phyloP scores from a whole-genome alignment of 2,329 filamentous ascomycete species.

The Ampelomyces quisqualis region DNA sequence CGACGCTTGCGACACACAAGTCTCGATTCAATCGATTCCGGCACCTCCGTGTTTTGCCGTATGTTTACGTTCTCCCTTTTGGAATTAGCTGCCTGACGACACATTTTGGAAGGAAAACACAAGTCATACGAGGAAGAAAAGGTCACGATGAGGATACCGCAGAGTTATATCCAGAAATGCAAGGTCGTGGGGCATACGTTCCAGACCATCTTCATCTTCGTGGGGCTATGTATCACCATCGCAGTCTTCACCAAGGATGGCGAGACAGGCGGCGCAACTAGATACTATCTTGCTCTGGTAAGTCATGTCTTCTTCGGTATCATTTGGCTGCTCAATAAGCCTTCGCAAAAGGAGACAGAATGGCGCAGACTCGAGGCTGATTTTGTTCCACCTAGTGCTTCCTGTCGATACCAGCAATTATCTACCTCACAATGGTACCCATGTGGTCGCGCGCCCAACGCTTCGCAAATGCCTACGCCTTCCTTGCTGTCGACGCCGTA shows the following conservation, averaged over 20 bases:
- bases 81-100: conserved; percentile 1
- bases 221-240: conserved; percentile 59
- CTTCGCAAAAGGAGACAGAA: conserved; percentile 4
- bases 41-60: conserved; percentile 1
- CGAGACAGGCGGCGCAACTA: conserved; percentile 55
- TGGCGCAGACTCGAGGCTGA: conserved; percentile 15
- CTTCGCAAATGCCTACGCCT: conserved; percentile 62
- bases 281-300: conserved; percentile 61
- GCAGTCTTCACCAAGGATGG: conserved; percentile 59
- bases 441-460: conserved; percentile 60
- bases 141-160: conserved; percentile 46
- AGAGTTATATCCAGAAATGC: conserved; percentile 54
- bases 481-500: conserved; percentile 56
- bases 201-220: conserved; percentile 59
- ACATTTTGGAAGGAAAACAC: neutral
- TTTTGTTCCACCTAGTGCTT: conserved; percentile 54
- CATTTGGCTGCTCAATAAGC: too few relatives aligned
- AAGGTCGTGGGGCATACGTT: conserved; percentile 58
- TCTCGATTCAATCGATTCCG: too few relatives aligned
- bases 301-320: conserved; percentile 17
- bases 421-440: conserved; percentile 62
- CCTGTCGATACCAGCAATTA: conserved; percentile 57
- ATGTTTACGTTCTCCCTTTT: conserved; percentile 10
- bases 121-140: neutral
- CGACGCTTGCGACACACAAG: neutral